These are phyloP conservation scores for Backusella parvicylindrica DNA, from an alignment of 192 early-diverging fungal genomes.

Conservation along the genomic window DNA sequence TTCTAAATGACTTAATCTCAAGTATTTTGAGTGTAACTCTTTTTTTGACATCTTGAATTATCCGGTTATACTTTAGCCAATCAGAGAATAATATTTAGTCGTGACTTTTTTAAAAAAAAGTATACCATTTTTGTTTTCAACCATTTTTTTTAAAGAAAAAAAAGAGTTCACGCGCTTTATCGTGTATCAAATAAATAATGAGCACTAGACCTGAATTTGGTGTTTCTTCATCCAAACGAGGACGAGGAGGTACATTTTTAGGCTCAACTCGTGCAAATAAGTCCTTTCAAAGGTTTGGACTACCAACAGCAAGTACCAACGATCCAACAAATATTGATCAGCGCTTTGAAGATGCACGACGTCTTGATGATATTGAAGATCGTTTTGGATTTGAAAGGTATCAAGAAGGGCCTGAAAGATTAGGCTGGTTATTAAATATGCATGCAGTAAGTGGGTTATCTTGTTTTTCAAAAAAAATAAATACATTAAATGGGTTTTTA, in stretches of 20 bases:
- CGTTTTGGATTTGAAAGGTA: constrained; percentile 65
- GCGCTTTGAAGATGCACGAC: constrained; percentile 35
- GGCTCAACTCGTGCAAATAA: not conserved
- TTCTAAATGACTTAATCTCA: too few relatives aligned
- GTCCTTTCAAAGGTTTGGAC: constrained; percentile 14
- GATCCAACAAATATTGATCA: constrained; percentile 33
- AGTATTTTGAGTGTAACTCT: too few relatives aligned
- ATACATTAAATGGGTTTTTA: constrained; percentile 13
- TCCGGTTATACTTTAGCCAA: too few relatives aligned
- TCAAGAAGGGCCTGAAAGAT: constrained; percentile 64
- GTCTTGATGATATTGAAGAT: constrained; percentile 50
- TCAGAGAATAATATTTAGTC: not conserved
- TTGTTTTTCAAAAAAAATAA: constrained; percentile 6
- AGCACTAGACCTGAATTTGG: constrained; percentile 5
- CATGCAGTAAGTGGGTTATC: constrained; percentile 57
- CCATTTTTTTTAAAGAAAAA: not conserved
- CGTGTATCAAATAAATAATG: not conserved
- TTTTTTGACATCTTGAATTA: too few relatives aligned
- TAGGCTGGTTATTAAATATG: constrained; percentile 98
- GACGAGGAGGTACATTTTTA: not conserved
- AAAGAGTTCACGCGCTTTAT: not conserved
- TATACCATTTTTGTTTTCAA: constrained; percentile 30
- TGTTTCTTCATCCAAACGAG: constrained; percentile 4
- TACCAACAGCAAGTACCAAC: constrained; percentile 4
- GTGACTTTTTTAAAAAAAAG: not conserved